Base-by-base conservation (phyloP, 495 filamentous ascomycete genomes). In the Aspergillus leporis region DNA sequence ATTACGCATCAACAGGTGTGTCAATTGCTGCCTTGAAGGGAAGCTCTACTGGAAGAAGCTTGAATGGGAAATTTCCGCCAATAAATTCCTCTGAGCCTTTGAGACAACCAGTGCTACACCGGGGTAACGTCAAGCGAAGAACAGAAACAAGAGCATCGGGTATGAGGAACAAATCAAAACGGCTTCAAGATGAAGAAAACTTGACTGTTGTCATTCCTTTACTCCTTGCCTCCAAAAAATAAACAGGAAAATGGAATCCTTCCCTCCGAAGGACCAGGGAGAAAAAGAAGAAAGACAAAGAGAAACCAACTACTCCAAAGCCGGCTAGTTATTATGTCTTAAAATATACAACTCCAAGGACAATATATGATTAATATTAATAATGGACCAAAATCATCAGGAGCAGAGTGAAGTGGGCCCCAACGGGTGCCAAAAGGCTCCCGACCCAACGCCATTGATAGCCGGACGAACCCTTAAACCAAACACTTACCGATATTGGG, bases 41-140 rank as follows among this genome's bases (percentile, higher is more conserved):
- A 21, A 40, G 13, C 18, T 25, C 38, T 23, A n/a, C 6, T 40
- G 51, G 21, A 18, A 47, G 23, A 38, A 36, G 50, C 16, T 52
- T 52, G 28, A 36, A 22, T 52, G 9, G 13, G 36, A 32, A 51
- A 36, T 52, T 38, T 28, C 50, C 50, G 50, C 50, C 50, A 52
- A 52, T 52, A 21, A 36, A 38, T 21, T 19, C 19, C 1, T 4
- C 16, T 18, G n/a, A 7, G 19, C 41, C 16, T 10, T 21, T 19
- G 4, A 18, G 3, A 45, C 41, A 2, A 41, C 3, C n/a, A 41
- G 4, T 41, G 14, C 16, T 6, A 12, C 38, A 5, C 38, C 38
- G 38, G 38, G 38, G 6, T 3, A 41, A 16, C n/a, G n/a, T 41
- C 12, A 3, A 3, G 38, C 38, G 38, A 41, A 18, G 38, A n/a